Conservation (phyloP, 2,329 filamentous ascomycete species). For the Fusarium sp. region DNA sequence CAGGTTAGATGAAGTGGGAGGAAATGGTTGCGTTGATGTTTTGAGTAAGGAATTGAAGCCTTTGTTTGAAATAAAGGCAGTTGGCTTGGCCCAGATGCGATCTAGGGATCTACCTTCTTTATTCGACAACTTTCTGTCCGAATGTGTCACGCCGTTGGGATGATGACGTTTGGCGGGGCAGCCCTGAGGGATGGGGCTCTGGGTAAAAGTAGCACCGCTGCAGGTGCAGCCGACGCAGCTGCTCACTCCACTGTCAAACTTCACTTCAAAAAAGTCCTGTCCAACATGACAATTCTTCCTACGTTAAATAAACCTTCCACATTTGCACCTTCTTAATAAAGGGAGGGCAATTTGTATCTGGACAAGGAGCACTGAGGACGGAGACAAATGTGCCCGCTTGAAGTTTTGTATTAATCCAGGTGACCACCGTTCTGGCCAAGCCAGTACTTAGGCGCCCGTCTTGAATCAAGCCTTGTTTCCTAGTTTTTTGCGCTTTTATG, state of each 20-base stretch:
- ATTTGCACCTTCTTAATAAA: too few species aligned
- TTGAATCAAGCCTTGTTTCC: constrained; percentile 38
- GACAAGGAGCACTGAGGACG: too few species aligned
- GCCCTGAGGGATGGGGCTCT: constrained; percentile 1
- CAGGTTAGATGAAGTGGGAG: background rate
- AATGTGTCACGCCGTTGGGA: constrained; percentile 43
- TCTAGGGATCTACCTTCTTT: background rate
- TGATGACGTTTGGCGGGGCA: constrained; percentile 48
- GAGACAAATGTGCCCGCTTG: constrained; percentile 20
- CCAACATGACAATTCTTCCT: too few species aligned
- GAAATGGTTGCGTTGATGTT: background rate
- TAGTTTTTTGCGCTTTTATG: constrained; percentile 36
- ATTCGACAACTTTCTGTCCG: constrained; percentile 5
- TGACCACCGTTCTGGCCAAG: constrained; percentile 3
- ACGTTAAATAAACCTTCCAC: too few species aligned
- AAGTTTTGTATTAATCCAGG: constrained; percentile 34
- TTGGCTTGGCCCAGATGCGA: background rate
- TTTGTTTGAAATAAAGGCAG: background rate
- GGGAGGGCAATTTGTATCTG: too few species aligned
- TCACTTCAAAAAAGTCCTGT: too few species aligned
- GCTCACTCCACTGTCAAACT: too few species aligned
- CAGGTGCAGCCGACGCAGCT: background rate
- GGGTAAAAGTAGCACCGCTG: constrained; percentile 19
- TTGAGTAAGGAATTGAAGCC: background rate
- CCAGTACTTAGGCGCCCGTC: background rate